Evolutionary conservation across 495 filamentous ascomycete genomes (phyloP).

Genomic region (Podospora anserina): DNA sequence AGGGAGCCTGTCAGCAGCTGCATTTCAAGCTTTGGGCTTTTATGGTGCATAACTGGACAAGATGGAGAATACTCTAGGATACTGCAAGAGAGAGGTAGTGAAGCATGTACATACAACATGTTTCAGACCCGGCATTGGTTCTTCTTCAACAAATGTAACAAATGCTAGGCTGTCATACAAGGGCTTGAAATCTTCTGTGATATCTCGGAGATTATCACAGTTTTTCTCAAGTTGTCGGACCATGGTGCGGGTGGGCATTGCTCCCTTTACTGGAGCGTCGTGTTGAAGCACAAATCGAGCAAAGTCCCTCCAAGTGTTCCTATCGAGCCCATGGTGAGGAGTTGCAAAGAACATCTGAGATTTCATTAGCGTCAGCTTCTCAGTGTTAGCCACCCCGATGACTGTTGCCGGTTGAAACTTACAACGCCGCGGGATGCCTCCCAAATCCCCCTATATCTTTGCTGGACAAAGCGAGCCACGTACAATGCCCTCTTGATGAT

Average conservation of each 20-base stretch:
- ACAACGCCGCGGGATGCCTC: constrained; percentile 16
- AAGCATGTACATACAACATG: background rate
- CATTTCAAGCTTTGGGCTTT: background rate
- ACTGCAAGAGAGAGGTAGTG: background rate
- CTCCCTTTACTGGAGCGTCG: constrained; percentile 3
- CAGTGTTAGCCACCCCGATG: background rate
- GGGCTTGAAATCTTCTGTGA: constrained; percentile 14
- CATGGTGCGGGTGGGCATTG: constrained; percentile 12
- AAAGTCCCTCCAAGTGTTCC: constrained; percentile 6
- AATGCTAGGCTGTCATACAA: constrained; percentile 13
- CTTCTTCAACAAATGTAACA: constrained; percentile 14
- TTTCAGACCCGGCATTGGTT: constrained; percentile 5
- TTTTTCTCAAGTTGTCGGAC: constrained; percentile 7
- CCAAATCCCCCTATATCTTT: constrained; percentile 9
- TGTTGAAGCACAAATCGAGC: constrained; percentile 4
- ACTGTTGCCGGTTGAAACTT: background rate
- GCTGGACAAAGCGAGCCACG: background rate
- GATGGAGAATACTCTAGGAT: too few relatives aligned
- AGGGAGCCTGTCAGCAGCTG: background rate
- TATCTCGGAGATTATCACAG: background rate
- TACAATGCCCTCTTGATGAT: constrained; percentile 9
- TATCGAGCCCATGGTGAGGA: constrained; percentile 14
- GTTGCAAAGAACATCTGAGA: constrained; percentile 21
- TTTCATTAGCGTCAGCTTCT: background rate
- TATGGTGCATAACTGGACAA: background rate